Evolutionary conservation across 345 rosid genomes (phyloP), one percentile per base, ranked within the genome.

Genomic region (Linum tenue): DNA sequence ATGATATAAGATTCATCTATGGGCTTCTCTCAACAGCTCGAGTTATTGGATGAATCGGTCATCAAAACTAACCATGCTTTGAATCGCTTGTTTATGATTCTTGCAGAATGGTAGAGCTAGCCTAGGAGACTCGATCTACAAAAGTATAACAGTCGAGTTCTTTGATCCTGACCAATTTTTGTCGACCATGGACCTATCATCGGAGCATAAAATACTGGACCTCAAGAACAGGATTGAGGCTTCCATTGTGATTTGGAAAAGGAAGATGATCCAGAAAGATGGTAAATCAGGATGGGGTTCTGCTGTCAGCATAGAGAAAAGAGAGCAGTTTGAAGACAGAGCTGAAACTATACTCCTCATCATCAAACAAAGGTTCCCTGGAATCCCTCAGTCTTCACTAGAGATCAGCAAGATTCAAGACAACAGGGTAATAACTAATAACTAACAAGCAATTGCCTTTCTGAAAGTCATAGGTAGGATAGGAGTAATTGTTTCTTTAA

Each of bases 311-410:
- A 59, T 80, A 60, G 96, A 91, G 82, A 91, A 88, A 73, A 83
- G 97, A 75, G 97, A 91, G 73, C 82, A 79, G 16, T 91, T 91
- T 59, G 97, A 88, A 79, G 97, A 88, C 67, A 75, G 97, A 84
- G 96, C 96, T 8, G 94, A 86, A 71, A 91, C 96, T 6, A 84
- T 91, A 69, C 71, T 91, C 63, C 84, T 88, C 51, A 70, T 91
- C 42, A 67, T 91, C 68, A 91, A 91, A 81, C 96, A 86, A 42
- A 71, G 81, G 14, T 91, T 77, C 64, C 97, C 96, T 0, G 97
- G 97, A 69, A 73, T 84, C 75, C 82, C 91, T 62, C 96, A 91
- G 60, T 91, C 96, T 31, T 43, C 88, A 3, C 83, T 91, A n/a
- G 97, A 91, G 78, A 84, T 90, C 50, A 90, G 90, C 79, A 92